Evolutionary conservation across 1,284 basidiomycete genomes (phyloP), one percentile per base, ranked within the genome.

Genomic region (Fomitopsis betulina): DNA sequence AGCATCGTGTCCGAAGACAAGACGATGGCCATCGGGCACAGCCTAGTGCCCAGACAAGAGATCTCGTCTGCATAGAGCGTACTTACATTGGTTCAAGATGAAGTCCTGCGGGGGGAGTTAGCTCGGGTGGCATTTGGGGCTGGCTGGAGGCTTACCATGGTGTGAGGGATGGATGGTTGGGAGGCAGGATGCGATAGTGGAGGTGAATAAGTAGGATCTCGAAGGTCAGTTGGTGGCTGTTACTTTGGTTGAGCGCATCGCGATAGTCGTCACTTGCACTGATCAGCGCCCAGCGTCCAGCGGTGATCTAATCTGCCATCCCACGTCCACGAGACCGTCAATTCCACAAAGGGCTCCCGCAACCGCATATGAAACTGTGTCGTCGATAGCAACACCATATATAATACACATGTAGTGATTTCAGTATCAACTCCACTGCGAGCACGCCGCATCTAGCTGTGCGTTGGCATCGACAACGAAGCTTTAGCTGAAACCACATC

Each of bases 381-480:
- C 10, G 42, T 23, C 21, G 13, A 45, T 23, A 10, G 17, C 7
- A 30, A 5, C 27, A 30, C 27, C 27, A 2, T 27, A 4, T 47
- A 47, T 9, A 30, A 12, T 47, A 47, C 45, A 47, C 9, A 30
- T 47, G 45, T 21, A 32, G 45, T 23, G 45, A 25, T 12, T 30
- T 7, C 23, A 25, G 0, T 30, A 8, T 10, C 47, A 19, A 27
- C 4, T 13, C 27, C 17, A 17, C 25, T 13, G 17, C 27, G 15
- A 32, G 8, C 5, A 27, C 30, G 30, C 6, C 17, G 27, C 12
- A 5, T 45, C 78, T 70, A 87, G 61, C 82, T 76, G 68, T 88
- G 86, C 21, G 90, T 93, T 32, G 92, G 91, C 92, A 94, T 94
- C 61, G 88, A 80, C 25, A 92, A 89, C 12, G 89, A 82, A 19